Conservation (phyloP, 345 rosid genomes). For the Ceriops tagal region DNA sequence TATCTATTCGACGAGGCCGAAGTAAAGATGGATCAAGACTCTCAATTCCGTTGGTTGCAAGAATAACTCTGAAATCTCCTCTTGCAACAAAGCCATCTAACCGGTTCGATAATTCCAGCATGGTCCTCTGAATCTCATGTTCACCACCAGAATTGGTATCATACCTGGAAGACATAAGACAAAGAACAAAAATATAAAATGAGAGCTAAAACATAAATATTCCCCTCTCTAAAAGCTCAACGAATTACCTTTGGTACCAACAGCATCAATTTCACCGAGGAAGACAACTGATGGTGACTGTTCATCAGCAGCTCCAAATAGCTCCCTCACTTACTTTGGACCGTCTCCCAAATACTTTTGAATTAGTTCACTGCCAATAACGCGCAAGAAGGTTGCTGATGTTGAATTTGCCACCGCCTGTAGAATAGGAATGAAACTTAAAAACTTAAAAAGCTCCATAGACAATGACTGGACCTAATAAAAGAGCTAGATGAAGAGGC, state of each 20-base stretch:
- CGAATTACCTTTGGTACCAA: slow-evolving; percentile 88
- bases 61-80: slow-evolving; percentile 96
- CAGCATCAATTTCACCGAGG: slow-evolving; percentile 96
- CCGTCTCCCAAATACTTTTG: slow-evolving; percentile 98
- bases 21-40: slow-evolving; percentile 97
- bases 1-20: slow-evolving; percentile 91
- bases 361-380: slow-evolving; percentile 94
- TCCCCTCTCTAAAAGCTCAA: not conserved
- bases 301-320: slow-evolving; percentile 93
- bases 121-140: slow-evolving; percentile 96
- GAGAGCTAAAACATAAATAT: not conserved
- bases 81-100: slow-evolving; percentile 96
- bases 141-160: slow-evolving; percentile 98
- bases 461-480: too few relatives aligned
- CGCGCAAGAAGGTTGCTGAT: slow-evolving; percentile 93
- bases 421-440: slow-evolving; percentile 14
- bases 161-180: slow-evolving; percentile 40
- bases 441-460: not conserved
- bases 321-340: slow-evolving; percentile 93
- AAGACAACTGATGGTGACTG: slow-evolving; percentile 93
- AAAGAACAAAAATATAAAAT: not conserved
- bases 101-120: slow-evolving; percentile 93
- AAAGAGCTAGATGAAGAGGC: too few relatives aligned
- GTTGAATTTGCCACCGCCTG: slow-evolving; percentile 99
- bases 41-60: slow-evolving; percentile 93